phyloP scores from a whole-genome alignment of 768 basidiomycete species.

The Boletellus ananas region DNA sequence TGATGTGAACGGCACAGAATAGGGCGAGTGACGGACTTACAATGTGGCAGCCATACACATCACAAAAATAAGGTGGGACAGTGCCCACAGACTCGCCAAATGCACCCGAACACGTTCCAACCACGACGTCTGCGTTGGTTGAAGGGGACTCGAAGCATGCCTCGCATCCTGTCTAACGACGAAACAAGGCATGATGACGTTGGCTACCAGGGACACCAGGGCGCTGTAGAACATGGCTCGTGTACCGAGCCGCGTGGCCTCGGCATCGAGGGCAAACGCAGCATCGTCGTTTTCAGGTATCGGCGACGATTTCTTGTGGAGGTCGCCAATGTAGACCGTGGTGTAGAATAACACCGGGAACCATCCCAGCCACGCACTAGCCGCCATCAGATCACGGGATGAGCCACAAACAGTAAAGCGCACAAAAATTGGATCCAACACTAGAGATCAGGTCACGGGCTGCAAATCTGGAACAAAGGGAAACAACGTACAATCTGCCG shows the following conservation, averaged over 20 bases:
- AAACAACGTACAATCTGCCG: constrained; percentile 65
- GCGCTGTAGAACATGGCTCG: constrained; percentile 80
- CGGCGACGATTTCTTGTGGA: constrained; percentile 57
- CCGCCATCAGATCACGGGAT: constrained; percentile 1
- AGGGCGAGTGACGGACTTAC: constrained; percentile 45
- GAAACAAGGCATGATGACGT: constrained; percentile 69
- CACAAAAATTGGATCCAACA: constrained; percentile 81
- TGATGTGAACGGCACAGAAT: constrained; percentile 7
- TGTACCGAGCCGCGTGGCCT: constrained; percentile 80
- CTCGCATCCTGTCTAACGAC: constrained; percentile 30
- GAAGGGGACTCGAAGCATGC: constrained; percentile 14
- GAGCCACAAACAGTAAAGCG: constrained; percentile 21
- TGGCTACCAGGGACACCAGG: constrained; percentile 60
- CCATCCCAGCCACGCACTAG: constrained; percentile 84
- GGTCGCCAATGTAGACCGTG: constrained; percentile 82
- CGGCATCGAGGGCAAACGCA: constrained; percentile 45
- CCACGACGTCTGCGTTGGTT: constrained; percentile 19
- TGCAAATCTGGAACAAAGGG: constrained; percentile 1
- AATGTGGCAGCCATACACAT: constrained; percentile 77
- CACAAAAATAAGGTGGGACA: constrained; percentile 71
- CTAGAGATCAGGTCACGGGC: constrained; percentile 35
- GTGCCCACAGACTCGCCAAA: constrained; percentile 72
- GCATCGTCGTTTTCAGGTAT: constrained; percentile 28
- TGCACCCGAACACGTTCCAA: constrained; percentile 52
- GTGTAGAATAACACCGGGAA: constrained; percentile 90